These are phyloP conservation scores for Clonostachys sp. DNA, from an alignment of 2,329 filamentous ascomycete genomes.

Conservation along the genomic window DNA sequence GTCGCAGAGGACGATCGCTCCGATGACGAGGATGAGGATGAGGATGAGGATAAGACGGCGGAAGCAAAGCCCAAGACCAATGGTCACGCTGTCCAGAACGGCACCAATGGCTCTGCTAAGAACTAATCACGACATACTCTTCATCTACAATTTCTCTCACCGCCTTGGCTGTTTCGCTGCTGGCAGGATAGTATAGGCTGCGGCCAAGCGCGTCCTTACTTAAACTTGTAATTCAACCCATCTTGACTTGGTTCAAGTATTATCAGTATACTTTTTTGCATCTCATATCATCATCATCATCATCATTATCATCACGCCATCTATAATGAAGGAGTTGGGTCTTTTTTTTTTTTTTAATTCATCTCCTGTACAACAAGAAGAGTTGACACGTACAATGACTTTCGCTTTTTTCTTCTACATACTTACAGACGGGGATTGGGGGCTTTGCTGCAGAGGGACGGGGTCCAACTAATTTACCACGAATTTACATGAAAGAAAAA, in stretches of 20 bases:
- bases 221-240: not conserved
- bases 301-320: too few relatives aligned
- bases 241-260: not conserved
- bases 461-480: too few relatives aligned
- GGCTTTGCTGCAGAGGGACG: too few relatives aligned
- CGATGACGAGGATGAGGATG: conserved; percentile 61
- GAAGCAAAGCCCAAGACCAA: conserved; percentile 14
- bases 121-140: not conserved
- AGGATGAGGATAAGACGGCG: conserved; percentile 36
- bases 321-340: too few relatives aligned
- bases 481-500: too few relatives aligned
- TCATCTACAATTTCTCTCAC: not conserved
- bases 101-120: conserved; percentile 4
- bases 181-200: not conserved
- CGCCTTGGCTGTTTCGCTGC: too few relatives aligned
- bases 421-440: too few relatives aligned
- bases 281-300: too few relatives aligned
- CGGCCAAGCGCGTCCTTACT: not conserved
- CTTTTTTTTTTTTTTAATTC: too few relatives aligned
- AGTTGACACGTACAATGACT: too few relatives aligned
- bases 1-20: conserved; percentile 67
- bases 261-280: not conserved
- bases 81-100: conserved; percentile 5
- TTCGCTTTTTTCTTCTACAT: too few relatives aligned
- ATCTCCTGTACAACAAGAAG: too few relatives aligned